Evolutionary conservation across 768 basidiomycete genomes (phyloP), one percentile per base, ranked within the genome.

Genomic region (Coprinopsis cinerea): DNA sequence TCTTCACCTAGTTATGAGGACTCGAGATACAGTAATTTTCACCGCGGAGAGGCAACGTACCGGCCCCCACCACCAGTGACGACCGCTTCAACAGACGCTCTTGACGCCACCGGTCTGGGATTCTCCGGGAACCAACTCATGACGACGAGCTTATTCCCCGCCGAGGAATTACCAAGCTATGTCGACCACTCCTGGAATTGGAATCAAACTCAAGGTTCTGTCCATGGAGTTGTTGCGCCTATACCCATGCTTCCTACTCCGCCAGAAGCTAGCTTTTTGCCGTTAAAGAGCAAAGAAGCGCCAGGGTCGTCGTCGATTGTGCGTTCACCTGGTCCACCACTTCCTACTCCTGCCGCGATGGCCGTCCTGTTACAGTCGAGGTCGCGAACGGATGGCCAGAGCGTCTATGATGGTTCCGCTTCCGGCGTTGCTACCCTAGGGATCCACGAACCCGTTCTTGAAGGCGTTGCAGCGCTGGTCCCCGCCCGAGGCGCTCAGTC

Each of bases 281-380:
- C 45, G 48, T 57, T 60, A 62, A 65, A 64, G 63, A 61, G 57
- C 41, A 44, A 57, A 47, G 42, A 54, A 32, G 53, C 49, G 43
- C 36, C 51, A 50, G 30, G 36, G 36, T 37, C 26, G 20, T 26
- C 52, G 53, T 57, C 67, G 44, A 55, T 48, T 47, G 61, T 66
- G 42, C 62, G 63, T 49, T 65, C 69, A 37, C 68, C 70, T 47
- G 62, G 67, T 37, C 66, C 69, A 41, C 71, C 69, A 54, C 59
- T 71, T n/a, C 70, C 72, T 49, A 74, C 74, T 11, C 73, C 73
- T 52, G 72, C 72, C 54, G 69, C 72, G 35, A 74, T 75, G 74
- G 71, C 74, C 44, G 62, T 73, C 44, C 60, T 71, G 55, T 66
- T 73, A 49, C 71, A 69, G 57, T 69, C 67, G 25, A 62, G 59